Evolutionary conservation across 192 early-diverging fungal species (phyloP).

Genomic region (Backusella luteola): DNA sequence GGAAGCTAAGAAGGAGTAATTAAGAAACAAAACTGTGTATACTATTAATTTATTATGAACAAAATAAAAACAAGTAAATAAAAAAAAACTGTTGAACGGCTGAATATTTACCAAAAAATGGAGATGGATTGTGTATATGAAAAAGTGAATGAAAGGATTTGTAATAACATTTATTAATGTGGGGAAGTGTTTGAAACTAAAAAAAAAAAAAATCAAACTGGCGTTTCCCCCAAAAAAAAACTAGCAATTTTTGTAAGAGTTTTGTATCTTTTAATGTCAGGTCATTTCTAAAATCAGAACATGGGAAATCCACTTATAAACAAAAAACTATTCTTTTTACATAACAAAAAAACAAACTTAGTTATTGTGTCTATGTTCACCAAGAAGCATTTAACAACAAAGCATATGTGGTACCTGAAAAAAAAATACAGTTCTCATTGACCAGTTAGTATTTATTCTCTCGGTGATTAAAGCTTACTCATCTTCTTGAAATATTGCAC

Average conservation of each 20-base stretch:
- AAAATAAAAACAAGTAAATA: neutral
- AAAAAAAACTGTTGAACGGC: neutral
- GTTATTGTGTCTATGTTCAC: neutral
- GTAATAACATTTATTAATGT: neutral
- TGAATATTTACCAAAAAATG: neutral
- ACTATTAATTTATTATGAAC: slow-evolving; percentile 4
- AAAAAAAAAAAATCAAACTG: neutral
- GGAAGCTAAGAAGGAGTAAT: slow-evolving; percentile 6
- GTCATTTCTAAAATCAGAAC: neutral
- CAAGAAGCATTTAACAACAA: neutral
- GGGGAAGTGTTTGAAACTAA: neutral
- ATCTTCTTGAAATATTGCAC: neutral
- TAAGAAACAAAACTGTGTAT: neutral
- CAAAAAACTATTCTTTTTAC: neutral
- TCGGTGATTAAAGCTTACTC: neutral
- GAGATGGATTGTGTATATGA: neutral
- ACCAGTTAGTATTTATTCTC: neutral
- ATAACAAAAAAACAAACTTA: too few species aligned
- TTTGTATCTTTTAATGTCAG: neutral
- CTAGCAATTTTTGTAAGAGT: neutral
- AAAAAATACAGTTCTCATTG: neutral
- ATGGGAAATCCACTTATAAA: neutral
- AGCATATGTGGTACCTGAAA: neutral
- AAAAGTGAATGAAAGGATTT: neutral
- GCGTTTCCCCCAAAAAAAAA: neutral